These are phyloP conservation scores for Panicum hallii DNA, from an alignment of 202 grass and related monocot species.

Conservation along the genomic window DNA sequence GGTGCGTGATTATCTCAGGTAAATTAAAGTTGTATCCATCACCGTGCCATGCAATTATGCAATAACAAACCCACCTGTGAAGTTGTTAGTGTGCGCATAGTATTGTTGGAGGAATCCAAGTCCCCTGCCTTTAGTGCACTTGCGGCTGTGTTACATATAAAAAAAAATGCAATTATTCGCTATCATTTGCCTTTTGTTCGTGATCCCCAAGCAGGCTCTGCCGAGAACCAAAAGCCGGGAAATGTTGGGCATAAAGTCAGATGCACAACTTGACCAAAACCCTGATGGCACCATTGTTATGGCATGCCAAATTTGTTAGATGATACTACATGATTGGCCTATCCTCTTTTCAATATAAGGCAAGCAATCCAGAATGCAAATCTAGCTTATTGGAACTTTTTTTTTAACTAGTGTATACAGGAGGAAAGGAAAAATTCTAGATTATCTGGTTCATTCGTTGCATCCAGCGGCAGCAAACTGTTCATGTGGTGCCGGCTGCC, in stretches of 20 bases:
- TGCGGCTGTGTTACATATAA: slow-evolving; percentile 31
- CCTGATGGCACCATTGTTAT: slow-evolving; percentile 33
- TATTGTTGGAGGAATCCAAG: slow-evolving; percentile 39
- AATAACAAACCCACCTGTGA: slow-evolving; percentile 39
- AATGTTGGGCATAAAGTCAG: slow-evolving; percentile 39
- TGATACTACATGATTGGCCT: slow-evolving; percentile 32
- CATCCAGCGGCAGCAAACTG: slow-evolving; percentile 9
- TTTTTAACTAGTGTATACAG: slow-evolving; percentile 17
- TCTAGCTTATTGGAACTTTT: slow-evolving; percentile 45
- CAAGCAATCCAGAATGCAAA: slow-evolving; percentile 38
- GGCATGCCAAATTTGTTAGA: slow-evolving; percentile 43
- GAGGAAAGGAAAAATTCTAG: slow-evolving; percentile 8
- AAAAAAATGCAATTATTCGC: slow-evolving; percentile 41
- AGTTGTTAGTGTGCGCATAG: slow-evolving; percentile 22
- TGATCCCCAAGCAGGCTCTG: slow-evolving; percentile 30
- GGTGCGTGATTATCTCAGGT: slow-evolving; percentile 44
- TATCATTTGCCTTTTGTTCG: slow-evolving; percentile 43
- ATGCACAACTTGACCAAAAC: slow-evolving; percentile 40
- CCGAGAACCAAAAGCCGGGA: slow-evolving; percentile 16
- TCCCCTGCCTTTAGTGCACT: slow-evolving; percentile 16
- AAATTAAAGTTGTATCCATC: not conserved
- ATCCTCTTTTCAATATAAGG: slow-evolving; percentile 40
- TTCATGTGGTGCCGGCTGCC: not conserved
- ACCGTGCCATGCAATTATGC: slow-evolving; percentile 10
- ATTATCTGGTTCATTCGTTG: slow-evolving; percentile 3